Conservation (phyloP, 2,329 filamentous ascomycete species). For the Ilyonectria destructans region DNA sequence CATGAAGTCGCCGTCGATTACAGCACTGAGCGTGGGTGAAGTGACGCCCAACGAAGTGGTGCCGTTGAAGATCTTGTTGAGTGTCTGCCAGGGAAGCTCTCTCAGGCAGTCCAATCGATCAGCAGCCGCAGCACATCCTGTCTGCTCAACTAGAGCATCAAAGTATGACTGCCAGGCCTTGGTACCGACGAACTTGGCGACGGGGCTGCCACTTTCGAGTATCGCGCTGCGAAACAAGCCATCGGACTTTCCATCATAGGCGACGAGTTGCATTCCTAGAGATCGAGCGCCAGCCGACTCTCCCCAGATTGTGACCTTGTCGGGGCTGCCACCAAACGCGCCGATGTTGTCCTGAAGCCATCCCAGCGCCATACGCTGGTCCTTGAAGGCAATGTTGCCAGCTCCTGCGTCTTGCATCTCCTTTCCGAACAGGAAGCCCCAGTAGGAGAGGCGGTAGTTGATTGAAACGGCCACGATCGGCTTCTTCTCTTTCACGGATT, state of each 20-base stretch:
- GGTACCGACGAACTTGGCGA: slow-evolving; percentile 46
- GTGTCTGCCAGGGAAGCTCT: slow-evolving; percentile 49
- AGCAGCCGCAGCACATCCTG: slow-evolving; percentile 42
- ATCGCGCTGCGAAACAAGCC: slow-evolving; percentile 69
- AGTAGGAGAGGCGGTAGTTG: slow-evolving; percentile 67
- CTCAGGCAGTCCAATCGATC: slow-evolving; percentile 53
- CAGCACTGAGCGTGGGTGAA: slow-evolving; percentile 37
- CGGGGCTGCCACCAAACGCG: slow-evolving; percentile 64
- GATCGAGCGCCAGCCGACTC: slow-evolving; percentile 69
- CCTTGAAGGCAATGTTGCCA: slow-evolving; percentile 67
- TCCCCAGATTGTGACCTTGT: slow-evolving; percentile 67
- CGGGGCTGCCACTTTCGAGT: slow-evolving; percentile 62
- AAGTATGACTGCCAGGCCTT: slow-evolving; percentile 52
- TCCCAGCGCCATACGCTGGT: slow-evolving; percentile 65
- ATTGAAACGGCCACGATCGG: slow-evolving; percentile 67
- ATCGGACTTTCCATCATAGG: slow-evolving; percentile 69
- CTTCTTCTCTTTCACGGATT: slow-evolving; percentile 62
- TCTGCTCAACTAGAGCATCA: slow-evolving; percentile 46
- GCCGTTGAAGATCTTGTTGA: slow-evolving; percentile 51
- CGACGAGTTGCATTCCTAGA: slow-evolving; percentile 66
- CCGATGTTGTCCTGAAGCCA: slow-evolving; percentile 69
- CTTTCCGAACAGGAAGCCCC: slow-evolving; percentile 67
- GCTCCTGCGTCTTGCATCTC: slow-evolving; percentile 61
- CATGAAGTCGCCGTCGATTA: slow-evolving; percentile 60
- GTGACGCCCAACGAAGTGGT: slow-evolving; percentile 39